Conservation (phyloP, 2,329 filamentous ascomycete genomes). For the Xylariomycetidae sp. region DNA sequence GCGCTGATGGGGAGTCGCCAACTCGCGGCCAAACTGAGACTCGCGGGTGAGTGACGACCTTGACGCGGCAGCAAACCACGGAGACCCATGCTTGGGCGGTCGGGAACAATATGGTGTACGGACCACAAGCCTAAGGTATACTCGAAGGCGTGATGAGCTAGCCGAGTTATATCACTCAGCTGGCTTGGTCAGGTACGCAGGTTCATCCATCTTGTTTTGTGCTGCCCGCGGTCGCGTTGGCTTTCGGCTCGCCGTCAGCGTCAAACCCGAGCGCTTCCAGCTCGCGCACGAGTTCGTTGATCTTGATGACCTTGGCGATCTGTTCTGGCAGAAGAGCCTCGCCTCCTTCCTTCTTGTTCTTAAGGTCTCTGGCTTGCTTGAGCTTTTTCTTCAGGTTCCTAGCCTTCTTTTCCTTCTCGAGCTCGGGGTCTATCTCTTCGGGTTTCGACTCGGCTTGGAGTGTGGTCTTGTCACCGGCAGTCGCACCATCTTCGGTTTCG, state of each 20-base stretch:
- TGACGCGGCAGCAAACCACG: too few relatives aligned
- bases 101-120: too few relatives aligned
- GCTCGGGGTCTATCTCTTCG: constrained; percentile 57
- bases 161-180: too few relatives aligned
- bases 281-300: constrained; percentile 87
- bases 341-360: constrained; percentile 84
- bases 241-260: constrained; percentile 59
- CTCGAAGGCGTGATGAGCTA: too few relatives aligned
- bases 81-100: too few relatives aligned
- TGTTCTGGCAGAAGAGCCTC: constrained; percentile 84
- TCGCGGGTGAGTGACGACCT: too few relatives aligned
- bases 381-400: constrained; percentile 91
- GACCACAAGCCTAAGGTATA: too few relatives aligned
- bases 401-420: constrained; percentile 86
- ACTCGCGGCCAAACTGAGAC: too few relatives aligned
- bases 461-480: constrained; percentile 23
- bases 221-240: background rate
- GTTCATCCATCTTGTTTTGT: constrained; percentile 2
- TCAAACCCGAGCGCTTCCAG: constrained; percentile 81
- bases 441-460: constrained; percentile 20
- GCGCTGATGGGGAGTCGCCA: too few relatives aligned
- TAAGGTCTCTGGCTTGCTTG: constrained; percentile 84
- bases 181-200: background rate
- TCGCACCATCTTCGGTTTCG: constrained; percentile 58
- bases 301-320: constrained; percentile 95